A percentile compares a stretch with the other conserved stretches of the same genome.
Conservation (phyloP, 371 early-diverging fungal genomes). For the Parasitella parasitica region DNA sequence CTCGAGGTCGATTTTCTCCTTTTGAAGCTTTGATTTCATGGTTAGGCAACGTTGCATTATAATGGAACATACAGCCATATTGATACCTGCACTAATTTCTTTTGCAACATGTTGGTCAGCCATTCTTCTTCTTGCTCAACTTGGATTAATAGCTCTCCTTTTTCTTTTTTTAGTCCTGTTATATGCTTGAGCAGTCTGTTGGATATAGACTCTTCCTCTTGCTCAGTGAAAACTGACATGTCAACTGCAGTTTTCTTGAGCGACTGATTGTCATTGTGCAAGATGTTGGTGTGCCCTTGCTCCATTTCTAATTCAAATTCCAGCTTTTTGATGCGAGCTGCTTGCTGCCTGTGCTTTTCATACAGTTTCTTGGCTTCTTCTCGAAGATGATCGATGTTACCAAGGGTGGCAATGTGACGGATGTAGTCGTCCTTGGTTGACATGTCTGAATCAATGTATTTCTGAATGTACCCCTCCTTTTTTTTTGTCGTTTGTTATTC, state of each 20-base stretch:
- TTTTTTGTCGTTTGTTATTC: not conserved
- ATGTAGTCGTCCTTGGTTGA: not conserved
- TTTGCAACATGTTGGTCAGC: constrained; percentile 73
- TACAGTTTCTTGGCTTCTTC: constrained; percentile 34
- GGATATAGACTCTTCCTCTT: constrained; percentile 73
- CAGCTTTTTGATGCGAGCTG: constrained; percentile 52
- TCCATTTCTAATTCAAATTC: constrained; percentile 71
- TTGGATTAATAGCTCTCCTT: constrained; percentile 63
- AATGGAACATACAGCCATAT: not conserved
- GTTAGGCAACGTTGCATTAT: too few relatives aligned
- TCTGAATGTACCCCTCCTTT: not conserved
- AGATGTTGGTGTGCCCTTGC: constrained; percentile 66
- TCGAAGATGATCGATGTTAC: constrained; percentile 37
- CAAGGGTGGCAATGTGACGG: not conserved
- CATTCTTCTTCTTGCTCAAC: constrained; percentile 79
- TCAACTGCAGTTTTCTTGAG: constrained; percentile 63
- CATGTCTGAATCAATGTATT: not conserved
- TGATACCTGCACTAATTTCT: constrained; percentile 46
- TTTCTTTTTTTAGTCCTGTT: constrained; percentile 69
- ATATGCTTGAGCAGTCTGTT: constrained; percentile 68
- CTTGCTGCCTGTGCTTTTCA: constrained; percentile 39
- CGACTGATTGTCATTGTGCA: constrained; percentile 65
- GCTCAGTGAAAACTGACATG: constrained; percentile 65
- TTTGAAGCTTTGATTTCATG: constrained; percentile 50
- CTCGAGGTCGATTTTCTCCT: constrained; percentile 82